Evolutionary conservation across 1,139 yeast genomes (phyloP).

Genomic region (Geotrichum cucujoidarum): DNA sequence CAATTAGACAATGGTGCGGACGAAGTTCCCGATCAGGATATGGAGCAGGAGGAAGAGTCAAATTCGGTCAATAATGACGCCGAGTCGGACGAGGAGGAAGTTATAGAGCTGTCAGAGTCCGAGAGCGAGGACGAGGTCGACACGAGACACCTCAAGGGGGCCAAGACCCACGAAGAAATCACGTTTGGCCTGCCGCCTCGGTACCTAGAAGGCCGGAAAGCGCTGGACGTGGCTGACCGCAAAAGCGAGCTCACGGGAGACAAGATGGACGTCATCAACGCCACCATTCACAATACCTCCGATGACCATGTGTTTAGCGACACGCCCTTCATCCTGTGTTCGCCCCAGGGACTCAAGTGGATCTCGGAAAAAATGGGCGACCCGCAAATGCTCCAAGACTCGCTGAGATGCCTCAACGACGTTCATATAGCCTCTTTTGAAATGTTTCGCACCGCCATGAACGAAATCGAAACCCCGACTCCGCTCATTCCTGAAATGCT

Average conservation of each 20-base stretch:
- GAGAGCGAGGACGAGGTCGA: not conserved
- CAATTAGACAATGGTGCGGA: not conserved
- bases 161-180: conserved; percentile 13
- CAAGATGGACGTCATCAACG: conserved; percentile 4
- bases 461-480: conserved; percentile 1
- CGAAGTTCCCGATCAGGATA: not conserved
- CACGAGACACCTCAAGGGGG: too few species aligned
- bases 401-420: conserved; percentile 28
- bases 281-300: conserved; percentile 5
- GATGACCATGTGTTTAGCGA: conserved; percentile 21
- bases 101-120: not conserved
- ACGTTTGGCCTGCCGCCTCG: conserved; percentile 7
- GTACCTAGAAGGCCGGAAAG: not conserved
- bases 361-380: conserved; percentile 37
- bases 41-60: not conserved
- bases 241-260: not conserved
- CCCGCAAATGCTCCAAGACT: conserved; percentile 30
- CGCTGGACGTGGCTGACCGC: not conserved
- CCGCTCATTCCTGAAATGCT: not conserved
- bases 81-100: not conserved
- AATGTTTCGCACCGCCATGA: not conserved
- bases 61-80: not conserved
- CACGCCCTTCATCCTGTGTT: conserved; percentile 40
- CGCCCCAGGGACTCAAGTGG: conserved; percentile 42
- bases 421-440: conserved; percentile 6